A percentile compares a stretch with the other conserved stretches of the same genome.
Conservation (phyloP, 2,329 filamentous ascomycete species). For the Domatiomyces catenatus region DNA sequence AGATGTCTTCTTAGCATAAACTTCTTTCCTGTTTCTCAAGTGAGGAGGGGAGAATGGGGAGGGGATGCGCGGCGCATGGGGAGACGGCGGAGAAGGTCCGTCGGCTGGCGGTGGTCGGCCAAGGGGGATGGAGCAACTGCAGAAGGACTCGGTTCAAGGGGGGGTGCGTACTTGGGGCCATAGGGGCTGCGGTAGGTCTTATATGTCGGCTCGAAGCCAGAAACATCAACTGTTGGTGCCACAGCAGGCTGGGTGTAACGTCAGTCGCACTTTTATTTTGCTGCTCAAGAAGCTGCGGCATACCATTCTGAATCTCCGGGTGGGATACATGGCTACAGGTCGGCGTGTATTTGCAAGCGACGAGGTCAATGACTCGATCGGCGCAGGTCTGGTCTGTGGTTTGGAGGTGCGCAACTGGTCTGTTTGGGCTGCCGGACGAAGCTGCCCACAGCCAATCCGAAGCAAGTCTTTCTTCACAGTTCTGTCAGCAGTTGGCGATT, state of each 20-base stretch:
- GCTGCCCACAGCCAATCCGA: background rate
- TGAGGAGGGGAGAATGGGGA: background rate
- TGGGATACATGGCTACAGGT: background rate
- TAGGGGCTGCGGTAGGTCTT: conserved; percentile 41
- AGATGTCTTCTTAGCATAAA: background rate
- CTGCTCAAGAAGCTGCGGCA: background rate
- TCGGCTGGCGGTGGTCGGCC: background rate
- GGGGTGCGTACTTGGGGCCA: conserved; percentile 44
- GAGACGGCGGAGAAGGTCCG: background rate
- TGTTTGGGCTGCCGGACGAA: background rate
- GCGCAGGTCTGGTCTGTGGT: too few species aligned
- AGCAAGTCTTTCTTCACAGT: background rate
- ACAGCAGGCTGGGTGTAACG: background rate
- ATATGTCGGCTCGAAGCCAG: conserved; percentile 17
- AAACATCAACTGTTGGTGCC: conserved; percentile 6
- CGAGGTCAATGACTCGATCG: background rate
- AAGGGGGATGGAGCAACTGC: background rate
- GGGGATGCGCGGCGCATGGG: background rate
- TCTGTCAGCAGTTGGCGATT: background rate
- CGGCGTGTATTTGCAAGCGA: background rate
- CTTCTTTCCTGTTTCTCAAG: background rate
- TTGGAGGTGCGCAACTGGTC: background rate
- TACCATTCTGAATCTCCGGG: background rate
- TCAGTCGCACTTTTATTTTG: background rate
- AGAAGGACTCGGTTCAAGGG: conserved; percentile 13